Evolutionary conservation across 352 stramenopile genomes (phyloP), one percentile per base, ranked within the genome.

Genomic region (Halophytophthora polymorphica): DNA sequence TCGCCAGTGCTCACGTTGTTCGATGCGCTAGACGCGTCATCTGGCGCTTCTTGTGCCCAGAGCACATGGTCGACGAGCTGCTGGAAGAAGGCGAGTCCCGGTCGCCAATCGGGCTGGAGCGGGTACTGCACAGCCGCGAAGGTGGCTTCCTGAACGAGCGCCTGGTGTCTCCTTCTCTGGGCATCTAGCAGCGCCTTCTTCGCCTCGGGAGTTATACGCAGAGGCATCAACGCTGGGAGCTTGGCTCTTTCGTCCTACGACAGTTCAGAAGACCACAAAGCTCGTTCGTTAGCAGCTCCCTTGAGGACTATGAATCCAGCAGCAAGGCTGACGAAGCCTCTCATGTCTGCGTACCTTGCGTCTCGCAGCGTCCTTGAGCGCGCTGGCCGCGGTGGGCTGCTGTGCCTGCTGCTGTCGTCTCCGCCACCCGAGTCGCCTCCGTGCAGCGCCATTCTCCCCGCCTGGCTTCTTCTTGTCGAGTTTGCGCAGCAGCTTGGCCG

Each of bases 331-430:
- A n/a, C n/a, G n/a, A n/a, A n/a, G n/a, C n/a, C n/a, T n/a, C n/a
- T n/a, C n/a, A 17, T n/a, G 29, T 34, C 29, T 12, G 23, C 22
- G 34, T 49, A 71, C 56, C 48, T 72, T 55, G n/a, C 53, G 61
- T 23, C 58, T 19, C 6, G 47, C 47, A 11, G 69, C 35, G 33
- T 77, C 58, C 50, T 86, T 86, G 1, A 68, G 64, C 7, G 70
- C 51, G 25, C 77, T 88, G 12, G 74, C 67, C 37, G 71, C 49
- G 0, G 77, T 88, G 22, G 76, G 64, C 25, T 86, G 62, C n/a
- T 69, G 53, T 17, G 69, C 61, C 19, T 78, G 77, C 2, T 57
- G 39, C 10, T 33, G 18, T 23, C 48, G 58, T 59, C 51, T n/a
- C n/a, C n/a, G n/a, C n/a, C n/a, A n/a, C n/a, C n/a, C n/a, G n/a